A percentile compares a stretch with the other conserved stretches of the same genome.
Conservation (phyloP, 768 basidiomycete species). For the Tricholoma sp. region DNA sequence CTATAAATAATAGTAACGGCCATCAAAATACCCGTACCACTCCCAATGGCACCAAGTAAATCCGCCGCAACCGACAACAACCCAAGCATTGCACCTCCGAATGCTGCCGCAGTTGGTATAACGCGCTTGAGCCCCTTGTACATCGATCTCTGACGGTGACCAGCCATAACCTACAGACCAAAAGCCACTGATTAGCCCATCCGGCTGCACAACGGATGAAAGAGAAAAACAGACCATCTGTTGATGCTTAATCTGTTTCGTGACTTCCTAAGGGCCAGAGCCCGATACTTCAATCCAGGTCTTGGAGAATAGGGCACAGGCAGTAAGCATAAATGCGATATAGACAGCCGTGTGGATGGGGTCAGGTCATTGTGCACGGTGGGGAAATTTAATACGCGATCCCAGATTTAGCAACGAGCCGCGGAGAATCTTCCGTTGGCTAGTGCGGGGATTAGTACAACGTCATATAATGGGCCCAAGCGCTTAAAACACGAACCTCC, state of each 20-base stretch:
- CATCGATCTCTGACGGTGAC: constrained; percentile 96
- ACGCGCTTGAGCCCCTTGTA: constrained; percentile 99
- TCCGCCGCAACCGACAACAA: constrained; percentile 89
- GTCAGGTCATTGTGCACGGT: constrained; percentile 89
- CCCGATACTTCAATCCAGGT: constrained; percentile 99
- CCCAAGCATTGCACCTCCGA: constrained; percentile 96
- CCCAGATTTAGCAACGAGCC: constrained; percentile 85
- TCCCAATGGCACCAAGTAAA: constrained; percentile 93
- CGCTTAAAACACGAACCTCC: constrained; percentile 63
- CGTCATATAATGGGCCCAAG: background rate
- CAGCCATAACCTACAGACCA: constrained; percentile 61
- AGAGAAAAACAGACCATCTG: constrained; percentile 68
- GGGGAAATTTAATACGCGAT: constrained; percentile 98
- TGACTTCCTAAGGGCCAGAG: constrained; percentile 90
- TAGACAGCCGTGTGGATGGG: constrained; percentile 92
- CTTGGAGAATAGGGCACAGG: constrained; percentile 97
- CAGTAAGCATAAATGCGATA: constrained; percentile 87
- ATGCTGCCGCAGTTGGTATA: constrained; percentile 95
- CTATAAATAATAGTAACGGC: constrained; percentile 97
- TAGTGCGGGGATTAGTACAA: constrained; percentile 21
- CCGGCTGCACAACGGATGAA: background rate
- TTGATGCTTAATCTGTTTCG: constrained; percentile 98
- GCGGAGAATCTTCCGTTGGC: constrained; percentile 93
- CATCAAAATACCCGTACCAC: constrained; percentile 95
- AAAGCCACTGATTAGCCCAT: background rate